Evolutionary conservation across 179 eudicot species (phyloP), one percentile per base, ranked within the genome.

Genomic region (Camellia oleifera): DNA sequence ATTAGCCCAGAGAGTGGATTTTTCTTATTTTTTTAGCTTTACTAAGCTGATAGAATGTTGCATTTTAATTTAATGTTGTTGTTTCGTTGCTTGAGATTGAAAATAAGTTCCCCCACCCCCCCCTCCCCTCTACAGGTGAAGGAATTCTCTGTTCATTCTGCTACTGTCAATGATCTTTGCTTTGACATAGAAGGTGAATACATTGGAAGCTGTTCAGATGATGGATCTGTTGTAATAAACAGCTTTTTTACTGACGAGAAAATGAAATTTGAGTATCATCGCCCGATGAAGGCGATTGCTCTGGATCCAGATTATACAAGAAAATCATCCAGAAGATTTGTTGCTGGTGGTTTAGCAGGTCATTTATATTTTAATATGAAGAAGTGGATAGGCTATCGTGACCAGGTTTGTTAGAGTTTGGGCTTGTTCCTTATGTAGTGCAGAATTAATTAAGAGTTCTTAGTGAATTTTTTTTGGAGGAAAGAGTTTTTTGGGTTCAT

Each of bases 131-230:
- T 72, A 78, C 91, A 96, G 98, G 90, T 96, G 6, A 96, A 89
- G 86, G 99, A 94, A 86, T 90, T 92, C 79, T 81, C 76, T 86
- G 87, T 88, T 77, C 99, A 94, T 82, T 84, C 89, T 74, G 96
- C 96, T 75, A 83, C 92, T 79, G 96, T 96, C 71, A 94, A 96
- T 83, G 97, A 92, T 76, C 93, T 96, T 78, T 87, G 90, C 90
- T 96, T 96, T 88, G 99, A 94, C 80, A 78, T 82, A 77, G 99
- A 94, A 69, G 99, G 97, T 75, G 98, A 96, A 91, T 96, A 85
- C 76, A 85, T 96, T 82, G 99, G 97, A 78, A 96, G 99, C 87
- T 94, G 98, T 84, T 96, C 99, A 57, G 98, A 96, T 88, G 99
- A 96, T 88, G 99, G 99, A 75, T 86, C 95, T 65, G 91, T 96